Evolutionary conservation across 2,329 filamentous ascomycete genomes (phyloP).

Genomic region (Fulvia fulva): DNA sequence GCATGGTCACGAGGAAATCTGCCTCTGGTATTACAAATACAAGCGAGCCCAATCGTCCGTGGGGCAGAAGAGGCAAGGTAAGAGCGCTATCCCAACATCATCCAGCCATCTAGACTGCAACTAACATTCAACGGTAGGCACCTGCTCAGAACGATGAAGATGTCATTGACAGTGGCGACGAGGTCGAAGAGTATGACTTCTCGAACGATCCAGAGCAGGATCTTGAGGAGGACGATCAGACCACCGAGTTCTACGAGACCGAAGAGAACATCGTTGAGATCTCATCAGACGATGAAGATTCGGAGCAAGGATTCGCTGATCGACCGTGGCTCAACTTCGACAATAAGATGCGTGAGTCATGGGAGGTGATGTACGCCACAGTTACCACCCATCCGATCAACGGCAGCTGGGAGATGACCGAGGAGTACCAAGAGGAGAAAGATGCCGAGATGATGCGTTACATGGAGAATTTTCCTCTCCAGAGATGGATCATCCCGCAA

Average conservation of each 20-base stretch:
- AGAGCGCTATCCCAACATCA: background rate
- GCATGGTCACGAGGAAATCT: background rate
- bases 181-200: conserved; percentile 21
- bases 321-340: conserved; percentile 26
- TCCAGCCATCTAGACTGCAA: background rate
- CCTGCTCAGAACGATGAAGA: conserved; percentile 24
- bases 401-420: conserved; percentile 26
- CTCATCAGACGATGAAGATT: conserved; percentile 18
- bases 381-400: conserved; percentile 16
- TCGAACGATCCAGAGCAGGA: conserved; percentile 4
- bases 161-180: conserved; percentile 13
- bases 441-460: conserved; percentile 30
- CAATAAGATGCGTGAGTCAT: conserved; percentile 13
- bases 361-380: conserved; percentile 27
- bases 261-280: conserved; percentile 24
- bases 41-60: conserved; percentile 5
- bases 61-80: conserved; percentile 15
- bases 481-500: conserved; percentile 27
- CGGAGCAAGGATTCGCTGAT: conserved; percentile 7
- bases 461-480: conserved; percentile 26
- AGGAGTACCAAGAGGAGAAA: conserved; percentile 27
- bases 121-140: background rate
- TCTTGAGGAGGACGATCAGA: conserved; percentile 16
- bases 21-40: background rate
- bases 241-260: conserved; percentile 9